Evolutionary conservation across 495 filamentous ascomycete species (phyloP), one percentile per base, ranked within the genome.

Genomic region (Xylaria venustula): DNA sequence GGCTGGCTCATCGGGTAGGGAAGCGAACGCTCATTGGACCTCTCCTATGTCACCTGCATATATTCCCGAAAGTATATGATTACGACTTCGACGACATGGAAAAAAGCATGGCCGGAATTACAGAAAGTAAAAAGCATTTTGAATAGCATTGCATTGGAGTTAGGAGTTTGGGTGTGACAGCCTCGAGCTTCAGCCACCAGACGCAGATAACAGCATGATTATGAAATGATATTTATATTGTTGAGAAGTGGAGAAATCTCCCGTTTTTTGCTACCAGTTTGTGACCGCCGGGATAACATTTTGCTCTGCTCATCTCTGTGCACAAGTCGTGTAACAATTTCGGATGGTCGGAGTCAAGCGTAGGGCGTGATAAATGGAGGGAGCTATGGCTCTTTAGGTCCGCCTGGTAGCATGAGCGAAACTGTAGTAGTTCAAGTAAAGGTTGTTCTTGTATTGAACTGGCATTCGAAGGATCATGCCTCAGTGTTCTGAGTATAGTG

Each of bases 181-280:
- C 19, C 19, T 20, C 11, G n/a, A 22, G 42, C 42, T 22, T 19
- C 42, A 20, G n/a, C 42, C 42, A 2, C 19, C 17, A 22, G 3
- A 45, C 42, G 42, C n/a, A 22, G 22, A 45, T 45, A 19, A 19
- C 42, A 7, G 37, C 41, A 55, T 55, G 40, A 55, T 45, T 42
- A 32, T 36, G 34, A 42, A 42, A 55, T 55, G 53, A 55, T 15
- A 54, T 55, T 34, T 17, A 54, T 17, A 19, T 54, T 54, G 22
- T 41, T 36, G 36, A 54, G 11, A 28, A 40, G 20, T 54, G 14
- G 11, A 41, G 20, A n/a, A 54, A 41, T 28, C 22, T 19, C 2
- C 36, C 15, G 2, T 15, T 28, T 30, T 19, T 7, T 20, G 20
- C 25, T 15, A 2, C 0, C 3, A 8, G 14, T 17, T 30, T 53